Conservation (phyloP, 83 land plant genomes). For the Diphasiastrum complanatum region DNA sequence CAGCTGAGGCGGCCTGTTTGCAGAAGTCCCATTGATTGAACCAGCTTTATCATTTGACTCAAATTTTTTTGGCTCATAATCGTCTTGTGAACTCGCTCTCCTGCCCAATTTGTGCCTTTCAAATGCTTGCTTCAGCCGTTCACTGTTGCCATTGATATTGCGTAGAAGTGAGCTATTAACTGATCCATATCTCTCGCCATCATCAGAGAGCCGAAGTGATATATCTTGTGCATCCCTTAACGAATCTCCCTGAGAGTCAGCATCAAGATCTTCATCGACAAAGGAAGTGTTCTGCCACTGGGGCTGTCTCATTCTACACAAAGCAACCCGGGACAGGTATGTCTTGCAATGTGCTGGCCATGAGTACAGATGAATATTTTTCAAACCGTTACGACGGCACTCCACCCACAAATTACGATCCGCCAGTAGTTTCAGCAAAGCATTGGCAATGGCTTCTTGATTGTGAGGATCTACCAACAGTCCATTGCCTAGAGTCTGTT, state of each 20-base stretch:
- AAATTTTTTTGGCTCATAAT: neutral
- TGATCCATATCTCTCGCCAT: conserved; percentile 55
- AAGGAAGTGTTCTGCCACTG: conserved; percentile 82
- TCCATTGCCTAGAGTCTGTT: conserved; percentile 59
- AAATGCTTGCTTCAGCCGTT: conserved; percentile 6
- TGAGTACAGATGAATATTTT: conserved; percentile 62
- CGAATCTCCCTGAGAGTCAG: conserved; percentile 70
- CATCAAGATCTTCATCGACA: conserved; percentile 38
- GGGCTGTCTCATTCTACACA: conserved; percentile 87
- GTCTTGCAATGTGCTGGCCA: conserved; percentile 85
- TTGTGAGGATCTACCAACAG: conserved; percentile 76
- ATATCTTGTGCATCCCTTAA: conserved; percentile 67
- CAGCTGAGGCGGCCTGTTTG: conserved; percentile 45
- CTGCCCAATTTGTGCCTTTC: neutral
- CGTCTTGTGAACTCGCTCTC: conserved; percentile 8
- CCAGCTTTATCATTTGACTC: neutral
- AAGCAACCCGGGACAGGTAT: conserved; percentile 72
- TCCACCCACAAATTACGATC: conserved; percentile 61
- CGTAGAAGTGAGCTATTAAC: conserved; percentile 7
- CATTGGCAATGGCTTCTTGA: conserved; percentile 59
- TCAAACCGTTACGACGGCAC: conserved; percentile 59
- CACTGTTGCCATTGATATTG: neutral
- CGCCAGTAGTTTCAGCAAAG: conserved; percentile 61
- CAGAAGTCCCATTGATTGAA: conserved; percentile 2
- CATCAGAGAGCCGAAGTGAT: conserved; percentile 72